Evolutionary conservation across 2,329 filamentous ascomycete genomes (phyloP), one percentile per base, ranked within the genome.

Genomic region (Ascosphaera pollenicola): DNA sequence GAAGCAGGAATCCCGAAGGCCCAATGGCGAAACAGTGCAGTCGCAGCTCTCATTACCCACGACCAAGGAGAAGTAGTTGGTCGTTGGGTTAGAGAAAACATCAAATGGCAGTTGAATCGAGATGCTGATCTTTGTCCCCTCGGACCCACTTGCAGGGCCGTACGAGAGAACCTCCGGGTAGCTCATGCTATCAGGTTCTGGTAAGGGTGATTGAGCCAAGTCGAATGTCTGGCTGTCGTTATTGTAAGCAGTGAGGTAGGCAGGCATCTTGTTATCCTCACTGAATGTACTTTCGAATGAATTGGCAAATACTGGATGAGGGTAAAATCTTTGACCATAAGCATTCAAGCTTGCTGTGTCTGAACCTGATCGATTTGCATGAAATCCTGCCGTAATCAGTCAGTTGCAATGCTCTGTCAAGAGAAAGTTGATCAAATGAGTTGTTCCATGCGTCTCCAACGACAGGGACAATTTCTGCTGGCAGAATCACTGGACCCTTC

Each of bases 21-120:
- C 62, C 60, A 64, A 53, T 52, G 76, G 75, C 36, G 70, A 66
- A 17, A 84, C 64, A 41, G 75, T 68, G 42, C 75, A 75, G 40
- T 71, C 65, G 55, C 75, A 78, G 54, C 75, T 75, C 49, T 78
- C 72, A n/a, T 69, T 66, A n/a, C 82, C 83, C 56, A 93, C 91
- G 36, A 75, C 69, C 40, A 93, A 58, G 45, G 62, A 75, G 49
- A 81, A 74, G 38, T 65, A 45, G 35, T 39, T 41, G 8, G 52
- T 51, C 35, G 52, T 62, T 49, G 63, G 67, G 42, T 65, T 66
- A 24, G 65, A 68, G 55, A 75, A 69, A 41, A 92, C 60, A 51
- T 92, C 78, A 59, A 80, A 81, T 43, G 75, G 68, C 35, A 78
- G 77, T 39, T 75, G 73, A 21, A 92, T 69, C 52, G 80, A 77